Conservation (phyloP, 352 stramenopile genomes). For the Pythium phragmitis region DNA sequence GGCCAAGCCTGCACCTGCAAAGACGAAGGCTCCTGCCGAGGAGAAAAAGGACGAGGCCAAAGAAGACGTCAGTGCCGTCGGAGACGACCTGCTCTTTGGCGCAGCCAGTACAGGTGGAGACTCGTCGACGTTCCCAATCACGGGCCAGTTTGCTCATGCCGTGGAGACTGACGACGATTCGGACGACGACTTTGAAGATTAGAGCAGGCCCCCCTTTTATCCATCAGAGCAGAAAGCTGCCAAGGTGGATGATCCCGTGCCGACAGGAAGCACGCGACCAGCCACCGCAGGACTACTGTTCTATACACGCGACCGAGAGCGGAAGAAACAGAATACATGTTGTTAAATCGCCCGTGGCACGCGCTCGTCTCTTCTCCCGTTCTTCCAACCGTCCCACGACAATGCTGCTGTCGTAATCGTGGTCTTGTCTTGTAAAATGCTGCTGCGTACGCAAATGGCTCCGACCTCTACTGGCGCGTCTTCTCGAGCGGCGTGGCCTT, state of each 20-base stretch:
- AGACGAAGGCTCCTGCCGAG: neutral
- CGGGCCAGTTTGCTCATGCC: neutral
- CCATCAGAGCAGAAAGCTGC: neutral
- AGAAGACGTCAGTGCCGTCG: slow-evolving; percentile 34
- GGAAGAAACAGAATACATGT: slow-evolving; percentile 19
- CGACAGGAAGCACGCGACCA: slow-evolving; percentile 1
- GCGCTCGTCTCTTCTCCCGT: neutral
- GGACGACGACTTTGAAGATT: slow-evolving; percentile 31
- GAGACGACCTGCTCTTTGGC: slow-evolving; percentile 41
- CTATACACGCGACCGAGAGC: neutral
- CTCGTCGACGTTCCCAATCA: slow-evolving; percentile 1
- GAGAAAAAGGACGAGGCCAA: slow-evolving; percentile 19
- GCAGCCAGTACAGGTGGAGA: slow-evolving; percentile 7
- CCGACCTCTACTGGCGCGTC: slow-evolving; percentile 40
- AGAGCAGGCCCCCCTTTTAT: neutral
- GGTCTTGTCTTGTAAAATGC: neutral
- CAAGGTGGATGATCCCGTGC: neutral
- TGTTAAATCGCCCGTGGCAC: slow-evolving; percentile 2
- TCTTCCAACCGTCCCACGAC: no score
- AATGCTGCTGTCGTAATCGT: neutral
- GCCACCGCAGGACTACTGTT: neutral
- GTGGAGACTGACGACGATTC: slow-evolving; percentile 19
- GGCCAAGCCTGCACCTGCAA: slow-evolving; percentile 1
- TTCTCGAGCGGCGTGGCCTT: slow-evolving; percentile 91
- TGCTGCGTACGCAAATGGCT: neutral